Conservation (phyloP, 1,284 basidiomycete genomes). For the Tylopilus sp. region DNA sequence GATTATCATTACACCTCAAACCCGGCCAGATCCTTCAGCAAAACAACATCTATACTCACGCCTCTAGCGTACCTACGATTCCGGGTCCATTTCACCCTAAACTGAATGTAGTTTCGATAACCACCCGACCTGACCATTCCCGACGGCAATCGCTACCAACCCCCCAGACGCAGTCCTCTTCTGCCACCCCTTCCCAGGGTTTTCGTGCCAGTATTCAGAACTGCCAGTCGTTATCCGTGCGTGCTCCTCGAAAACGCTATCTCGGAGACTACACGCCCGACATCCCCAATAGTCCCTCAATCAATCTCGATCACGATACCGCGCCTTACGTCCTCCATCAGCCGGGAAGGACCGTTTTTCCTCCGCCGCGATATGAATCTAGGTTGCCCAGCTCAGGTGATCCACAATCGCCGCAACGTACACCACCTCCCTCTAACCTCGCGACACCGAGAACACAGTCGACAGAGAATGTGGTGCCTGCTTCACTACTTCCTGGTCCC, state of each 20-base stretch:
- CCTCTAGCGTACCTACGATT: conserved; percentile 1
- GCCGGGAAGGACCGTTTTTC: conserved; percentile 13
- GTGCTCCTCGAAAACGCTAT: conserved; percentile 13
- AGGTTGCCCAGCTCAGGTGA: conserved; percentile 3
- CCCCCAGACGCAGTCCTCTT: not conserved
- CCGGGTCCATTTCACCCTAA: conserved; percentile 7
- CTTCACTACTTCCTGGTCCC: not conserved
- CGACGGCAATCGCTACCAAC: conserved; percentile 14
- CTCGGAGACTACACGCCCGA: conserved; percentile 8
- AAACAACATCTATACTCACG: conserved; percentile 16
- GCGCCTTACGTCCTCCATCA: conserved; percentile 15
- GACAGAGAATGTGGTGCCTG: not conserved
- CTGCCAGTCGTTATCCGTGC: conserved; percentile 5
- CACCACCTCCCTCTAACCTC: conserved; percentile 1
- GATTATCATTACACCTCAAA: conserved; percentile 43
- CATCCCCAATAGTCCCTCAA: conserved; percentile 4
- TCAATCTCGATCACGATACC: conserved; percentile 7
- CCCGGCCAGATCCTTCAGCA: conserved; percentile 52
- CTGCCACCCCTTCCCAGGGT: not conserved
- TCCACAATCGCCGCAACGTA: conserved; percentile 10
- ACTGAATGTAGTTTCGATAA: not conserved
- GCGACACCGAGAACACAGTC: conserved; percentile 4
- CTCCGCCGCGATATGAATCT: conserved; percentile 25
- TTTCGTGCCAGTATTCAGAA: conserved; percentile 2
- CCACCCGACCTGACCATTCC: not conserved